A percentile compares a stretch with the other conserved stretches of the same genome.
Conservation (phyloP, 2,329 filamentous ascomycete species). For the Colletotrichum sp. region DNA sequence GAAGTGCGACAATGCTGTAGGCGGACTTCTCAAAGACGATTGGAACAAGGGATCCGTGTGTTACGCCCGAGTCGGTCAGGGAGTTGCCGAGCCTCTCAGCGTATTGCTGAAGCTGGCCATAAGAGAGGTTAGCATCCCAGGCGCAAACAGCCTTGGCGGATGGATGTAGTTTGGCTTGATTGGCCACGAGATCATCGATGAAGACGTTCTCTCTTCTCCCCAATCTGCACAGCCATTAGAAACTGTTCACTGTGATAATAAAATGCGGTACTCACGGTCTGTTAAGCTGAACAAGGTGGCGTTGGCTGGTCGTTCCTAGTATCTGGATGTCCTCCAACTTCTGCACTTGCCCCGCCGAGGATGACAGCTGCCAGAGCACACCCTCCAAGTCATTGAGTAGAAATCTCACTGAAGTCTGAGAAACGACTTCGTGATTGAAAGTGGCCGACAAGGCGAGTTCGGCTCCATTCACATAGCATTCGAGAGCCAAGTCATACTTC, state of each 20-base stretch:
- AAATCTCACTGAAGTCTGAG: background rate
- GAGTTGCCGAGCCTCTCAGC: background rate
- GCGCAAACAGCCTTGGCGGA: background rate
- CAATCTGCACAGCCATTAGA: background rate
- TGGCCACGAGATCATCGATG: background rate
- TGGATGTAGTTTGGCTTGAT: background rate
- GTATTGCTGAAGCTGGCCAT: background rate
- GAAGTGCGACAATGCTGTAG: background rate
- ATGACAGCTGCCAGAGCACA: background rate
- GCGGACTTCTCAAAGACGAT: constrained; percentile 11
- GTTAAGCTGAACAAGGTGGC: background rate
- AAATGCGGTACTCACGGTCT: background rate
- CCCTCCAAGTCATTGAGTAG: background rate
- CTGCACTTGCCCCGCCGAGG: background rate
- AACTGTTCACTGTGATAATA: fast-evolving
- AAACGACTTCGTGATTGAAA: background rate
- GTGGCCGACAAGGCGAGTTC: background rate
- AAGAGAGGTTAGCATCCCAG: constrained; percentile 3
- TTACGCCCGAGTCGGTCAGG: constrained; percentile 16
- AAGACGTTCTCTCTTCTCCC: background rate
- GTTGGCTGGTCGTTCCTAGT: background rate
- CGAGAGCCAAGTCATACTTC: background rate
- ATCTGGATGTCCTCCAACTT: background rate
- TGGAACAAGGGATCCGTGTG: constrained; percentile 11
- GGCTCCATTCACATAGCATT: background rate